Evolutionary conservation across 495 filamentous ascomycete genomes (phyloP).

Genomic region (Penicillium argentinense): DNA sequence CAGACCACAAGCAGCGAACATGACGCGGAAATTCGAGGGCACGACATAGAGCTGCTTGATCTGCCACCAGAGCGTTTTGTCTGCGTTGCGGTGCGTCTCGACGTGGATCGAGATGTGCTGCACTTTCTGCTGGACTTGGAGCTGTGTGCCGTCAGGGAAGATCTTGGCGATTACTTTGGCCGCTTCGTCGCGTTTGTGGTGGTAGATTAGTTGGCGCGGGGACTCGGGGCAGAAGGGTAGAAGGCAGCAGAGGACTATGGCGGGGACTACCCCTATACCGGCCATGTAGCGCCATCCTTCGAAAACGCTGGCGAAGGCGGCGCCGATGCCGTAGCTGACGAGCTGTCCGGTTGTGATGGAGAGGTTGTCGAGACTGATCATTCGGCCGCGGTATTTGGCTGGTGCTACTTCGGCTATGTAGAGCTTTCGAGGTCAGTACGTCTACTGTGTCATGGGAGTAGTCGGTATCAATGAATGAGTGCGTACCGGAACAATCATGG

Average conservation of each 20-base stretch:
- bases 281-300: slow-evolving; percentile 53
- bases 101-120: slow-evolving; percentile 35
- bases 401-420: slow-evolving; percentile 50
- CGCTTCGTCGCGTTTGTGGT: slow-evolving; percentile 39
- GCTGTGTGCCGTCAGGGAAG: slow-evolving; percentile 33
- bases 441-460: too few relatives aligned
- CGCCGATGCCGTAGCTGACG: slow-evolving; percentile 50
- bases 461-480: too few relatives aligned
- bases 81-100: slow-evolving; percentile 25
- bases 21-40: slow-evolving; percentile 18
- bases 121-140: slow-evolving; percentile 41
- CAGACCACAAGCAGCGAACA: slow-evolving; percentile 20
- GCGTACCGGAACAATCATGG: slow-evolving; percentile 41
- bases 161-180: slow-evolving; percentile 33
- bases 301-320: slow-evolving; percentile 44
- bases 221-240: slow-evolving; percentile 51
- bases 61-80: slow-evolving; percentile 32
- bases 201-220: slow-evolving; percentile 48
- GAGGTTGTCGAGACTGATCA: slow-evolving; percentile 56
- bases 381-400: slow-evolving; percentile 49
- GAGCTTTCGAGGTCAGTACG: slow-evolving; percentile 5
- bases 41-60: slow-evolving; percentile 48
- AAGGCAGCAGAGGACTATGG: slow-evolving; percentile 39
- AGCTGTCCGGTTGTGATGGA: slow-evolving; percentile 53
- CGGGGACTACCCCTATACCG: slow-evolving; percentile 46